A percentile compares a stretch with the other conserved stretches of the same genome.
These are phyloP conservation scores for Tetrapisispora nanseiensis DNA, from an alignment of 805 yeast genomes.

Conservation along the genomic window DNA sequence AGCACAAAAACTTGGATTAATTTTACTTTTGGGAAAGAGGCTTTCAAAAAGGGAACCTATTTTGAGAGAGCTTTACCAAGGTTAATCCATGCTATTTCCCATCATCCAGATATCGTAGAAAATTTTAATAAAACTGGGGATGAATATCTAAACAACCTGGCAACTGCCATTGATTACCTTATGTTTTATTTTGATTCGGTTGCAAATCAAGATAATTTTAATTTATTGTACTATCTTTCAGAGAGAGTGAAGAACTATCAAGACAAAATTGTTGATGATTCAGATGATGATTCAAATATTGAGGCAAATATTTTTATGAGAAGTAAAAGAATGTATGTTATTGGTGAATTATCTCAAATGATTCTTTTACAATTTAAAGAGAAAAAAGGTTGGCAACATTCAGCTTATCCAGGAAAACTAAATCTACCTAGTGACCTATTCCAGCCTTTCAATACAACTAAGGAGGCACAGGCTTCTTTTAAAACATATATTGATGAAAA, in stretches of 20 bases:
- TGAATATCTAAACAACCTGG: conserved; percentile 34
- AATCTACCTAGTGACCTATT: conserved; percentile 62
- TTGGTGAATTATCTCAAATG: conserved; percentile 68
- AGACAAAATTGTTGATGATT: conserved; percentile 39
- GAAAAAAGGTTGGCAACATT: conserved; percentile 54
- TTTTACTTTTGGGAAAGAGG: conserved; percentile 37
- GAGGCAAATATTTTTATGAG: conserved; percentile 14
- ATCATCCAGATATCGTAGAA: conserved; percentile 49
- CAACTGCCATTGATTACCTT: conserved; percentile 51
- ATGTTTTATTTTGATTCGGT: conserved; percentile 50
- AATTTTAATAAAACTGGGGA: conserved; percentile 33
- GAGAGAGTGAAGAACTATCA: conserved; percentile 71
- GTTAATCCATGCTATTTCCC: conserved; percentile 60
- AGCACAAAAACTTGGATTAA: conserved; percentile 62
- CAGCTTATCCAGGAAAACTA: conserved; percentile 75
- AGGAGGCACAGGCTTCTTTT: conserved; percentile 48
- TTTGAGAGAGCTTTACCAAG: conserved; percentile 63
- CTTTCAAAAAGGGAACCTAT: conserved; percentile 34
- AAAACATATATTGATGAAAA: conserved; percentile 47
- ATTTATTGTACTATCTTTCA: conserved; percentile 64
- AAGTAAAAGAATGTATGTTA: conserved; percentile 39
- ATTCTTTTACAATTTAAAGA: conserved; percentile 50
- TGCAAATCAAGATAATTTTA: conserved; percentile 56
- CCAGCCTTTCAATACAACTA: conserved; percentile 45
- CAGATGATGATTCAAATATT: conserved; percentile 13